Evolutionary conservation across 1,139 yeast species (phyloP).

Genomic region (Nakaseomyces nivariensis): DNA sequence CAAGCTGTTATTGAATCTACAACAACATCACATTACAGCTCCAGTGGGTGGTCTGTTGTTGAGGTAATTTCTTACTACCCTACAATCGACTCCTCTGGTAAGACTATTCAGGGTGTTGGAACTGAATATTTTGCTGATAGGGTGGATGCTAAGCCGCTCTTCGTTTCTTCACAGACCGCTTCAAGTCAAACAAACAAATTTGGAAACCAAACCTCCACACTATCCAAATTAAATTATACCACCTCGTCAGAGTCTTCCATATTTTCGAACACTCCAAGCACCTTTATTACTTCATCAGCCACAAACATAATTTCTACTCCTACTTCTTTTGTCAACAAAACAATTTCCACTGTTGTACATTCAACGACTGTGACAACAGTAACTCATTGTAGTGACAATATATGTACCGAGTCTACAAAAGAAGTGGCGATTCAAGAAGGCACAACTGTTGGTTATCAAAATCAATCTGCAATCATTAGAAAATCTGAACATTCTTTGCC

Average conservation of each 20-base stretch:
- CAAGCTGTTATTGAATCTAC: background rate
- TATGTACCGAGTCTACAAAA: background rate
- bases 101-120: background rate
- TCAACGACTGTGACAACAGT: background rate
- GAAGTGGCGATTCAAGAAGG: too few species aligned
- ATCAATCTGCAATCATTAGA: too few species aligned
- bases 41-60: background rate
- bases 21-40: background rate
- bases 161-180: background rate
- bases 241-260: background rate
- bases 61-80: background rate
- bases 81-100: background rate
- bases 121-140: background rate
- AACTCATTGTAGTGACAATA: background rate
- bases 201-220: background rate
- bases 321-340: background rate
- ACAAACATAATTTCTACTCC: background rate
- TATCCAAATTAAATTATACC: background rate
- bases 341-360: background rate
- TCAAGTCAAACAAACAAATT: background rate
- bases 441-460: too few species aligned
- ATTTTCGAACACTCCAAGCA: too few species aligned
- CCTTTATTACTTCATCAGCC: background rate
- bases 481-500: too few species aligned
- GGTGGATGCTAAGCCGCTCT: background rate